Percentiles rank a stretch among this genome's conserved stretches.
phyloP scores from a whole-genome alignment of 371 early-diverging fungal genomes.

The Circinella umbellata region DNA sequence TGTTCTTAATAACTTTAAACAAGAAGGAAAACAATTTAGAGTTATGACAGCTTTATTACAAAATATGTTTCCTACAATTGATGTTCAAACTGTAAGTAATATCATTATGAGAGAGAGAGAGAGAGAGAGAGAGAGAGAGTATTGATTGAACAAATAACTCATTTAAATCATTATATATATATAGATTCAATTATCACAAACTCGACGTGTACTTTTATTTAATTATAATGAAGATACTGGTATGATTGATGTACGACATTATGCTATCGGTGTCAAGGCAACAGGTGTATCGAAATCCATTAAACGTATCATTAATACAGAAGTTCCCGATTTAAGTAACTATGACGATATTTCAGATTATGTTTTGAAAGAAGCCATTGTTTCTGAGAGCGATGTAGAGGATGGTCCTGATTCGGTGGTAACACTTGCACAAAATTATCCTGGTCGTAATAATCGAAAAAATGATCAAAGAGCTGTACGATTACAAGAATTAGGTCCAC shows the following conservation, averaged over 20 bases:
- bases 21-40: slow-evolving; percentile 81
- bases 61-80: slow-evolving; percentile 95
- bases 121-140: too few relatives aligned
- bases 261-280: slow-evolving; percentile 84
- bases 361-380: slow-evolving; percentile 83
- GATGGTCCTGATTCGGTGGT: slow-evolving; percentile 86
- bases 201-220: slow-evolving; percentile 90
- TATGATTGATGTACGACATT: slow-evolving; percentile 91
- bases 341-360: slow-evolving; percentile 93
- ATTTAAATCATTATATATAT: background rate
- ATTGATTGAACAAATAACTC: too few relatives aligned
- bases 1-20: slow-evolving; percentile 91
- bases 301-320: slow-evolving; percentile 76
- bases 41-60: slow-evolving; percentile 94
- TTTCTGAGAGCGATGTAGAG: slow-evolving; percentile 93
- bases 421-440: slow-evolving; percentile 79
- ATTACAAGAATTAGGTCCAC: slow-evolving; percentile 91
- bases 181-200: slow-evolving; percentile 86
- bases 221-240: slow-evolving; percentile 88
- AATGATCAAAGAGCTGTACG: slow-evolving; percentile 87
- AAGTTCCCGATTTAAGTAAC: slow-evolving; percentile 78
- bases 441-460: slow-evolving; percentile 74
- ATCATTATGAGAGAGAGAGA: background rate
- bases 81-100: slow-evolving; percentile 78
- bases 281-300: slow-evolving; percentile 91